Evolutionary conservation across 306 rosid genomes (phyloP).

Genomic region (Prunus davidiana): DNA sequence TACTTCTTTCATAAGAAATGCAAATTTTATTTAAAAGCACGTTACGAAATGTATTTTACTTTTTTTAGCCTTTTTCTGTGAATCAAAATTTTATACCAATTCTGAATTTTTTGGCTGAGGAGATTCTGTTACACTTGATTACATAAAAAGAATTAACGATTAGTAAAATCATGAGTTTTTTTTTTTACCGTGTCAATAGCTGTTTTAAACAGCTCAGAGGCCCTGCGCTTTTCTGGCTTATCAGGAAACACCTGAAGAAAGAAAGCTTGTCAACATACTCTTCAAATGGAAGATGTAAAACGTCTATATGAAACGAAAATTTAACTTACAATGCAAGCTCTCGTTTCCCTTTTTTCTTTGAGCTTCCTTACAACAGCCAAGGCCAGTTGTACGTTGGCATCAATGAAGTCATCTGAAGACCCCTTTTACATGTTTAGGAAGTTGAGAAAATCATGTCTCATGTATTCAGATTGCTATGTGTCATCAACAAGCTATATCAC

Average conservation of each 20-base stretch:
- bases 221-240: slow-evolving; percentile 85
- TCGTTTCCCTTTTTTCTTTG: slow-evolving; percentile 59
- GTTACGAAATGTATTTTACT: neutral
- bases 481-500: slow-evolving; percentile 33
- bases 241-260: slow-evolving; percentile 85
- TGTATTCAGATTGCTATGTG: slow-evolving; percentile 34
- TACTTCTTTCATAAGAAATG: neutral
- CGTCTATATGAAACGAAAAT: slow-evolving; percentile 5
- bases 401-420: slow-evolving; percentile 99
- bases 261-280: slow-evolving; percentile 17
- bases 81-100: neutral
- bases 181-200: slow-evolving; percentile 79
- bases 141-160: neutral
- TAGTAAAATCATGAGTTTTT: slow-evolving; percentile 21
- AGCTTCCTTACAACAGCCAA: slow-evolving; percentile 88
- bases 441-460: slow-evolving; percentile 67
- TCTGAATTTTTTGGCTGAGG: neutral
- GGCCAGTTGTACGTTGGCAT: slow-evolving; percentile 90
- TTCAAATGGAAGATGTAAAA: neutral
- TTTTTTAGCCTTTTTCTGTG: neutral
- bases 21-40: neutral
- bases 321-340: slow-evolving; percentile 75
- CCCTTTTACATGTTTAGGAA: slow-evolving; percentile 94
- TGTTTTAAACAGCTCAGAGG: slow-evolving; percentile 70
- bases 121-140: neutral